Conservation (phyloP, 257 asterid genomes). For the Cordia subcordata region DNA sequence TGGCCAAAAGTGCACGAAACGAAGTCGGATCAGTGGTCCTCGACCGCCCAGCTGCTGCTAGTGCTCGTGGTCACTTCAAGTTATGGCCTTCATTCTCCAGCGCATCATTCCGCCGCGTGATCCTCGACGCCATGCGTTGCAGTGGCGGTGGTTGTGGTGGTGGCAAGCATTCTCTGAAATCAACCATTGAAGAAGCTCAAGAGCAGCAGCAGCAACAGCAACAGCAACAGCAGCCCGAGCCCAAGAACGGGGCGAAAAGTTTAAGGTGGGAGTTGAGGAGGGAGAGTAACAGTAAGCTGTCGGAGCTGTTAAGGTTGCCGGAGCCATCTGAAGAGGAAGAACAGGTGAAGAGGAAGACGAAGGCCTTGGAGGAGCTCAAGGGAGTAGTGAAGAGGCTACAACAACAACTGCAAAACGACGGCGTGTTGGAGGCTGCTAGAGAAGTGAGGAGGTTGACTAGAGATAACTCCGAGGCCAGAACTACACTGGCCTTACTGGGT, state of each 20-base stretch:
- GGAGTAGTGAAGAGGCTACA: conserved; percentile 30
- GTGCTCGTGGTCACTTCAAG: conserved; percentile 29
- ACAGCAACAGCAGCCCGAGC: neutral
- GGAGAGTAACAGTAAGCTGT: conserved; percentile 38
- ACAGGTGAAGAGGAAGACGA: conserved; percentile 54
- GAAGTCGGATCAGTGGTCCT: conserved; percentile 51
- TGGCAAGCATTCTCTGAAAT: conserved; percentile 16
- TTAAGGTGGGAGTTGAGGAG: conserved; percentile 20
- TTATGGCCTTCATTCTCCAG: conserved; percentile 37
- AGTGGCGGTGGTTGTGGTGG: conserved; percentile 53
- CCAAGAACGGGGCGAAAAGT: neutral
- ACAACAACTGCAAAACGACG: conserved; percentile 18
- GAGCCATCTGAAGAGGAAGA: conserved; percentile 62
- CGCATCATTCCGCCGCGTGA: conserved; percentile 34
- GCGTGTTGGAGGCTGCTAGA: conserved; percentile 57
- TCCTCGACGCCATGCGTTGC: conserved; percentile 69
- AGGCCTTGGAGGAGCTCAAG: conserved; percentile 53
- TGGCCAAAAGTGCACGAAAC: conserved; percentile 41
- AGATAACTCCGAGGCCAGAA: conserved; percentile 56
- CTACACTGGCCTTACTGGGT: conserved; percentile 70
- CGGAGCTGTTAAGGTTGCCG: conserved; percentile 63
- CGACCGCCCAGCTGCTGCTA: conserved; percentile 34
- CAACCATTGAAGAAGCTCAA: conserved; percentile 8
- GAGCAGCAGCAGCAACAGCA: neutral
- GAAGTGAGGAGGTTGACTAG: conserved; percentile 68